Evolutionary conservation across 192 early-diverging fungal genomes (phyloP), one percentile per base, ranked within the genome.

Genomic region (Umbelopsis sp.): DNA sequence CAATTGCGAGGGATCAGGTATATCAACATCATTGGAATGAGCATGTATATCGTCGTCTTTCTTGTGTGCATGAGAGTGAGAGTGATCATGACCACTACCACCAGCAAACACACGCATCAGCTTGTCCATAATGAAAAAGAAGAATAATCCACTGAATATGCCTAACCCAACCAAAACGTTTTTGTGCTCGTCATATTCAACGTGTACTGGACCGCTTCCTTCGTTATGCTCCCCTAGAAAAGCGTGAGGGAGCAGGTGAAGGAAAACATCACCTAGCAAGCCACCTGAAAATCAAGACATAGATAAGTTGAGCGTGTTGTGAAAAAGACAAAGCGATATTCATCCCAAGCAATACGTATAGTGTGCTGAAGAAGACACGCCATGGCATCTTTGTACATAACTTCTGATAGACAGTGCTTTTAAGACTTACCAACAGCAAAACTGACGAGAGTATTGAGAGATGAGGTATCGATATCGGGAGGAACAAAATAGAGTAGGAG

Each of bases 91-190:
- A 1, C 82, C 85, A 64, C 82, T 80, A n/a, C 84, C 88, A 11
- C 79, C 83, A 73, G 89, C 92, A 12, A 90, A 66, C 7, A 93
- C 82, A n/a, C 91, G 85, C 91, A 95, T 92, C 47, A 91, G 74
- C 79, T 93, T 95, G 78, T 95, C 93, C 44, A 95, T 90, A 35
- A 89, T 74, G 74, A 92, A 93, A 61, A 95, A 95, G 41, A 85
- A 72, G 50, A 89, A 84, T 50, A 95, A 80, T 25, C 93, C 93
- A 27, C 80, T 67, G 82, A 95, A 94, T 45, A 95, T 88, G 21
- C 89, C 82, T 22, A 92, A 74, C 12, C 93, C 93, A 51, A 91
- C 84, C 2, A 91, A 79, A 3, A 88, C 88, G 50, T 89, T 88
- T 69, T 82, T 81, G 47, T 81, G 72, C 15, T 88, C 81, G 30